Evolutionary conservation across 108 stramenopile genomes (phyloP).

Genomic region (Licmophora abbreviata): DNA sequence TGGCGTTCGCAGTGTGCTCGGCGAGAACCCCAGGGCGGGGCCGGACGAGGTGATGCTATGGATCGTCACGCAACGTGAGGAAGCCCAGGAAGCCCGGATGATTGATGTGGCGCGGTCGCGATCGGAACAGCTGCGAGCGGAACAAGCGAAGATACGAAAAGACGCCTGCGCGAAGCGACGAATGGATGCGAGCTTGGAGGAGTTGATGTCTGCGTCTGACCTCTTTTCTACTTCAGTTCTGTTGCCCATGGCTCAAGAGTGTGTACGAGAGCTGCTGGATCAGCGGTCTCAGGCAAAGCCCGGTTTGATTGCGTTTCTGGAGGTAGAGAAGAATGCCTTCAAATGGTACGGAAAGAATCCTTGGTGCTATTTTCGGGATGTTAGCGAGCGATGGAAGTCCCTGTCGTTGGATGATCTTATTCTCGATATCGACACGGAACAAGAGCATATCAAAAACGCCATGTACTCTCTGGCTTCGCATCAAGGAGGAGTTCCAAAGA

Average conservation of each 20-base stretch:
- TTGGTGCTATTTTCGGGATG: too few species aligned
- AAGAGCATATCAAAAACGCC: slow-evolving; percentile 1
- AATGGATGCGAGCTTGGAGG: slow-evolving; percentile 2
- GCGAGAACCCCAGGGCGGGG: not conserved
- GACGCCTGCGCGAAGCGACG: not conserved
- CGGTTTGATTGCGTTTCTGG: too few species aligned
- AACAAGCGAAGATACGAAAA: slow-evolving; percentile 13
- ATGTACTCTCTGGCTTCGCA: not conserved
- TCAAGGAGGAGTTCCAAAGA: not conserved
- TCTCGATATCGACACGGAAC: not conserved
- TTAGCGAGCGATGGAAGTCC: too few species aligned
- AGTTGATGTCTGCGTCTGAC: too few species aligned
- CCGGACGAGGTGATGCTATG: slow-evolving; percentile 53
- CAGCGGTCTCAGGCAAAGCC: too few species aligned
- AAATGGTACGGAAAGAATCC: too few species aligned
- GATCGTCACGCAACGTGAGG: slow-evolving; percentile 57
- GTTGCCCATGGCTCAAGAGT: too few species aligned
- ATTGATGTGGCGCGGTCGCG: slow-evolving; percentile 42
- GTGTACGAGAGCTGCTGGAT: too few species aligned
- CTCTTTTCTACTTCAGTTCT: too few species aligned
- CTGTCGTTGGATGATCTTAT: not conserved
- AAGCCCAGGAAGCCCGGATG: slow-evolving; percentile 40
- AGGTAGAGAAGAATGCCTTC: too few species aligned
- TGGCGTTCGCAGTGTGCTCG: slow-evolving; percentile 8
- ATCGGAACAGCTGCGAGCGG: slow-evolving; percentile 32